Base-by-base conservation (phyloP, 768 basidiomycete genomes). In the Suillus ampliporus region DNA sequence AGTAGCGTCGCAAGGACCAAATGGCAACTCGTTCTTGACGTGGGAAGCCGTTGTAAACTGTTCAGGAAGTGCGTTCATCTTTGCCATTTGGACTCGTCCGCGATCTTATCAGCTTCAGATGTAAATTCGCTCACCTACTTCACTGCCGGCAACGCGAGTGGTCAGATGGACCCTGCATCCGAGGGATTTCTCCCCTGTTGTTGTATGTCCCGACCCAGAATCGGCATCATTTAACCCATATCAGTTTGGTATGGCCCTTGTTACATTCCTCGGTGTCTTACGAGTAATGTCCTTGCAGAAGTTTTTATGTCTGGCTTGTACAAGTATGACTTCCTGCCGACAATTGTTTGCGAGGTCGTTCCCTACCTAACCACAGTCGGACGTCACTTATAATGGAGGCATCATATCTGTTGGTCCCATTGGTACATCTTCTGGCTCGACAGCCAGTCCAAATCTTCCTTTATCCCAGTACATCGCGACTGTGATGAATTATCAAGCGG, bases 301-400 rank as follows among this genome's bases (percentile, higher is more conserved):
- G 15, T 53, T 31, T 59, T 23, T 38, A 61, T 54, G 40, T 17
- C 37, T 34, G 63, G 61, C 7, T 28, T 60, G 28, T 51, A 52
- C 59, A 70, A 59, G 47, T 70, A 69, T 31, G 5, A 11, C 37
- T 70, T 70, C 19, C 57, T 69, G 3, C 53, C 66, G 1, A 17
- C 47, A 4, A 57, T 38, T 1, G 13, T 63, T 5, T 69, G 68
- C 50, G 23, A 35, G 28, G 60, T 70, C 14, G 44, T 44, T 17
- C 69, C 63, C n/a, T 61, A 62, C 35, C 13, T 61, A 50, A 44
- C 48, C 4, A 69, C 63, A 13, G 62, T 66, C 21, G 56, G n/a
- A 40, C 13, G 68, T 70, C n/a, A 61, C 1, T 6, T 70, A 70
- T 40, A 28, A 50, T 15, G 53, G 26, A 31, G 61, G 35, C 21